These are phyloP conservation scores for Lecanosticta acicola DNA, from an alignment of 2,329 filamentous ascomycete species.

Conservation along the genomic window DNA sequence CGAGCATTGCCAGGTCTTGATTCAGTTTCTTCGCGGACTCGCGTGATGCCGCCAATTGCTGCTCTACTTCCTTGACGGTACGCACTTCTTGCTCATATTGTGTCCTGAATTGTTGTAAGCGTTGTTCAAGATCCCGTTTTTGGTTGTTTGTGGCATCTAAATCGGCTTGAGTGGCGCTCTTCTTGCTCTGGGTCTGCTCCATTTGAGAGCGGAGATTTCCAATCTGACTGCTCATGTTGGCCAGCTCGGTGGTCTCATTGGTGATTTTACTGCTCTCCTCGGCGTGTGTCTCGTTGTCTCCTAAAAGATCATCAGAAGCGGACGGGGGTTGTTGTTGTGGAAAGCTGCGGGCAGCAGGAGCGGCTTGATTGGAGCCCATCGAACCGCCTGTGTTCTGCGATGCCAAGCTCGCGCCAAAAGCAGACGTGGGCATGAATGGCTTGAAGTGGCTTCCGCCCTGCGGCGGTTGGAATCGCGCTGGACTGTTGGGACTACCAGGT, in stretches of 20 bases:
- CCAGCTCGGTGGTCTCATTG: constrained; percentile 83
- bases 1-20: constrained; percentile 74
- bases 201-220: constrained; percentile 86
- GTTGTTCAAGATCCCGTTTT: constrained; percentile 87
- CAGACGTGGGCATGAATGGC: constrained; percentile 86
- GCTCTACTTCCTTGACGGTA: constrained; percentile 76
- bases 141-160: constrained; percentile 75
- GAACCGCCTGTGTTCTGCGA: constrained; percentile 68
- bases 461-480: constrained; percentile 29
- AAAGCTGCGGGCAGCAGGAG: constrained; percentile 17
- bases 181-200: constrained; percentile 83
- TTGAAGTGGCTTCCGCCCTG: constrained; percentile 58
- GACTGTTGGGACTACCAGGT: constrained; percentile 50
- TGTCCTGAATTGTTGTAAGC: constrained; percentile 75
- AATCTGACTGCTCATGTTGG: constrained; percentile 94
- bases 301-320: constrained; percentile 76
- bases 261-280: constrained; percentile 84
- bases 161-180: constrained; percentile 71
- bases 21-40: constrained; percentile 80
- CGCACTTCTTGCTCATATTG: constrained; percentile 93
- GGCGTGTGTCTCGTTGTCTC: constrained; percentile 66
- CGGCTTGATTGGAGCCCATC: constrained; percentile 25
- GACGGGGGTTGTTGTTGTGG: constrained; percentile 35
- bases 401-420: constrained; percentile 79
- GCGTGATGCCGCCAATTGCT: constrained; percentile 68